Conservation (phyloP, 805 yeast genomes). For the Komagataella populi region DNA sequence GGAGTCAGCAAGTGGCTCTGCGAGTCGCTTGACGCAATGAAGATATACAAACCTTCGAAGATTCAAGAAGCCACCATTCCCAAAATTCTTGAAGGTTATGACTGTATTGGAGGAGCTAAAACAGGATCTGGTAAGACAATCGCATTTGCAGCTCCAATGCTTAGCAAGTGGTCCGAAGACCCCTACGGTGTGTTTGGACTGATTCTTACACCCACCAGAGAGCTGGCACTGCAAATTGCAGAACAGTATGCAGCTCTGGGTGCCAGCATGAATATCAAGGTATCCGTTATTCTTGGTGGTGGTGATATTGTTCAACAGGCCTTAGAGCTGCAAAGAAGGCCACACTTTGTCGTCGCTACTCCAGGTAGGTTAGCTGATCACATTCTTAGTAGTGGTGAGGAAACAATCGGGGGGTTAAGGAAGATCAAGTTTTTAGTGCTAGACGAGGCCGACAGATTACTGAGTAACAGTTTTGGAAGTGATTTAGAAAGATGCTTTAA, state of each 20-base stretch:
- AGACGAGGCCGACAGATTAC: constrained; percentile 91
- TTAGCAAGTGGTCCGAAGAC: constrained; percentile 88
- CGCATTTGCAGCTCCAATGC: constrained; percentile 96
- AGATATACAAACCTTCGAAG: constrained; percentile 68
- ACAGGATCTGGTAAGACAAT: constrained; percentile 98
- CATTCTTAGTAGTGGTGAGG: constrained; percentile 77
- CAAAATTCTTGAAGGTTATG: constrained; percentile 65
- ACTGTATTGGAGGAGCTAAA: constrained; percentile 96
- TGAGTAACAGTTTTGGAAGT: constrained; percentile 71
- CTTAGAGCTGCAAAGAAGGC: constrained; percentile 62
- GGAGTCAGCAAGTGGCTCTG: constrained; percentile 82
- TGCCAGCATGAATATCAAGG: constrained; percentile 71
- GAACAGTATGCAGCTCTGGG: constrained; percentile 94
- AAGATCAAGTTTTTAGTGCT: constrained; percentile 72
- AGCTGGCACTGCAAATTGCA: constrained; percentile 90
- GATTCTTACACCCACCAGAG: constrained; percentile 84
- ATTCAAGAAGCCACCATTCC: constrained; percentile 90
- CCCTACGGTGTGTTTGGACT: constrained; percentile 89
- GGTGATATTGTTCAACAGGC: constrained; percentile 88
- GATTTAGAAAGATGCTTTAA: constrained; percentile 65
- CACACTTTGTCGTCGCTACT: constrained; percentile 93
- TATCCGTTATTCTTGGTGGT: constrained; percentile 87
- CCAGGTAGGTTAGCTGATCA: constrained; percentile 96
- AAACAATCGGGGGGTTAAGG: constrained; percentile 65
- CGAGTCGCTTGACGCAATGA: constrained; percentile 73